Evolutionary conservation across 148 eudicot species (phyloP).

Genomic region (Camellia japonica): DNA sequence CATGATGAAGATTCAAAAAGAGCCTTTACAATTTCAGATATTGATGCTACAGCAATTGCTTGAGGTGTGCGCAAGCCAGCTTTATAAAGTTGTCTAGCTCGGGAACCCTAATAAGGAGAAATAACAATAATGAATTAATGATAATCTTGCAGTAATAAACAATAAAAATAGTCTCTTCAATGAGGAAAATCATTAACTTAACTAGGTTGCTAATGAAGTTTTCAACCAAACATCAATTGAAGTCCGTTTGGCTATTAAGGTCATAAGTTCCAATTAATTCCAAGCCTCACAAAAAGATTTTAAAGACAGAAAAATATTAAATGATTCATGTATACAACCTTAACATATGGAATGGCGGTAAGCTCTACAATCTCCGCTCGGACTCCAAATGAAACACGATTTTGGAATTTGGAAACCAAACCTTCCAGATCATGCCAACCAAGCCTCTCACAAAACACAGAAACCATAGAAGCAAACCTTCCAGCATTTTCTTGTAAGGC

Average conservation of each 20-base stretch:
- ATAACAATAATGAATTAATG: no score
- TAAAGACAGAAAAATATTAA: not conserved
- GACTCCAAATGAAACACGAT: constrained; percentile 95
- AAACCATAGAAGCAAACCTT: constrained; percentile 97
- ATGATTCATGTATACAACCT: constrained; percentile 42
- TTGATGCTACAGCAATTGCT: no score
- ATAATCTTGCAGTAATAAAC: no score
- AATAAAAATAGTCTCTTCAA: no score
- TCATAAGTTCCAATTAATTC: not conserved
- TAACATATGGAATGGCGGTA: constrained; percentile 82
- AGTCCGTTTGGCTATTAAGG: constrained; percentile 3
- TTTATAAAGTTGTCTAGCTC: no score
- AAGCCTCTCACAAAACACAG: constrained; percentile 95
- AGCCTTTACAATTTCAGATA: no score
- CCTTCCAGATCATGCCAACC: constrained; percentile 98
- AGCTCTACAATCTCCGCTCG: constrained; percentile 98
- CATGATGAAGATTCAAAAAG: no score
- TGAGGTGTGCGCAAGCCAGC: no score
- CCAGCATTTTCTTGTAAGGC: constrained; percentile 98
- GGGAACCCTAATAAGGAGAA: no score
- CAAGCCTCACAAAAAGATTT: not conserved
- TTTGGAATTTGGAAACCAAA: constrained; percentile 88
- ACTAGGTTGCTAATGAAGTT: not conserved
- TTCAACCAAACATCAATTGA: constrained; percentile 2
- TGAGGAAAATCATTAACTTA: not conserved